Evolutionary conservation across 2,329 filamentous ascomycete genomes (phyloP).

Genomic region (Dothidotthia symphoricarpi): DNA sequence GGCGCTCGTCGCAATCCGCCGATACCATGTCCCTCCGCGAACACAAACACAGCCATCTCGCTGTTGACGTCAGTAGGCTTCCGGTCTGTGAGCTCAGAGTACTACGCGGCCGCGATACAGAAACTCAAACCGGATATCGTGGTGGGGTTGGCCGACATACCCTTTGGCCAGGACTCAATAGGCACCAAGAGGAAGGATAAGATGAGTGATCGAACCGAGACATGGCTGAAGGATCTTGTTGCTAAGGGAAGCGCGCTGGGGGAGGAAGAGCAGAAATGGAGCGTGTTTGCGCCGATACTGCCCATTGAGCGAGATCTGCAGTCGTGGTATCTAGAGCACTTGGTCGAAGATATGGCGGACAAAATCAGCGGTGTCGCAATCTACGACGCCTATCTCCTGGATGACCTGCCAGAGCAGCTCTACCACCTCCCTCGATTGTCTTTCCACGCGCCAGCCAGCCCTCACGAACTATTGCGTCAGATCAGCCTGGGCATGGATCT

Average conservation of each 20-base stretch:
- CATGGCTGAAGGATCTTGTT: conserved; percentile 73
- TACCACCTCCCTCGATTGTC: conserved; percentile 68
- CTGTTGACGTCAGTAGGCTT: conserved; percentile 88
- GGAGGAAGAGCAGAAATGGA: conserved; percentile 25
- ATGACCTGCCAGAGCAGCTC: conserved; percentile 63
- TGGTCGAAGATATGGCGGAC: conserved; percentile 62
- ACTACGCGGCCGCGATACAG: conserved; percentile 66
- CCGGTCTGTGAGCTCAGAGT: conserved; percentile 63
- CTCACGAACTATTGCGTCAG: conserved; percentile 75
- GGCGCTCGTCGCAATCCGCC: conserved; percentile 76
- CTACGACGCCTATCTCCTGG: conserved; percentile 70
- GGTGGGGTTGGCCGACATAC: conserved; percentile 72
- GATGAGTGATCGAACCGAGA: conserved; percentile 83
- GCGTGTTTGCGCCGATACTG: conserved; percentile 64
- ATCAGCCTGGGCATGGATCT: conserved; percentile 76
- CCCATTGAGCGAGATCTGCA: conserved; percentile 74
- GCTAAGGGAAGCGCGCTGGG: conserved; percentile 40
- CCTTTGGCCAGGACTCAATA: conserved; percentile 57
- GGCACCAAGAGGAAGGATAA: conserved; percentile 72
- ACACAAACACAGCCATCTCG: conserved; percentile 68
- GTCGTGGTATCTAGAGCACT: conserved; percentile 72
- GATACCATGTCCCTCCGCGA: conserved; percentile 65
- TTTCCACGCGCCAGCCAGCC: conserved; percentile 66
- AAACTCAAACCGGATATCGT: conserved; percentile 76
- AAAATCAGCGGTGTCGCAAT: conserved; percentile 67